Evolutionary conservation across 129 eudicot species (phyloP).

Genomic region (Rutidosis leptorrhynchoides): DNA sequence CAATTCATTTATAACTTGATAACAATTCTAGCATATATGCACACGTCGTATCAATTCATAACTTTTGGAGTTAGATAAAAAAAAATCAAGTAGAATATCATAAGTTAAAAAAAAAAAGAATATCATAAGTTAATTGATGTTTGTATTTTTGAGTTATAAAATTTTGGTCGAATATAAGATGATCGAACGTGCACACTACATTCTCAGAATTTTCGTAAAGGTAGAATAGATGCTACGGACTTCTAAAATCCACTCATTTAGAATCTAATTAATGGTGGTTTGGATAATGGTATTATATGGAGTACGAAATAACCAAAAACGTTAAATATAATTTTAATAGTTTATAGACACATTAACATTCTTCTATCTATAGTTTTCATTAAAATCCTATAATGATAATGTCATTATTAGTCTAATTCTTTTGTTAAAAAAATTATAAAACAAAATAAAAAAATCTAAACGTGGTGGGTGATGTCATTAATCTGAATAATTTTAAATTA

Average conservation of each 20-base stretch:
- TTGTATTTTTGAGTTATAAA: slow-evolving; percentile 22
- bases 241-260: slow-evolving; percentile 25
- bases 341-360: no score
- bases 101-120: no score
- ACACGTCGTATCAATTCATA: slow-evolving; percentile 6
- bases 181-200: slow-evolving; percentile 27
- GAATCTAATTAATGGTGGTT: slow-evolving; percentile 32
- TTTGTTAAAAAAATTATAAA: no score
- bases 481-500: no score
- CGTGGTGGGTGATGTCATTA: no score
- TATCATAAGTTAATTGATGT: slow-evolving; percentile 16
- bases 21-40: slow-evolving; percentile 26
- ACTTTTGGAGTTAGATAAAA: slow-evolving; percentile 25
- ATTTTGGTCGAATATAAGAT: slow-evolving; percentile 23
- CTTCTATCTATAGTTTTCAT: no score
- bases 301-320: no score
- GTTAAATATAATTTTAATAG: no score
- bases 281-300: slow-evolving; percentile 18
- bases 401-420: no score
- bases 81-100: slow-evolving; percentile 14
- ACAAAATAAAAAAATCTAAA: no score
- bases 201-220: slow-evolving; percentile 22
- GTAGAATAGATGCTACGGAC: slow-evolving; percentile 29
- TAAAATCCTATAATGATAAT: no score
- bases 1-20: not conserved